Evolutionary conservation across 495 filamentous ascomycete genomes (phyloP), one percentile per base, ranked within the genome.

Genomic region (Elaphomyces granulatus): DNA sequence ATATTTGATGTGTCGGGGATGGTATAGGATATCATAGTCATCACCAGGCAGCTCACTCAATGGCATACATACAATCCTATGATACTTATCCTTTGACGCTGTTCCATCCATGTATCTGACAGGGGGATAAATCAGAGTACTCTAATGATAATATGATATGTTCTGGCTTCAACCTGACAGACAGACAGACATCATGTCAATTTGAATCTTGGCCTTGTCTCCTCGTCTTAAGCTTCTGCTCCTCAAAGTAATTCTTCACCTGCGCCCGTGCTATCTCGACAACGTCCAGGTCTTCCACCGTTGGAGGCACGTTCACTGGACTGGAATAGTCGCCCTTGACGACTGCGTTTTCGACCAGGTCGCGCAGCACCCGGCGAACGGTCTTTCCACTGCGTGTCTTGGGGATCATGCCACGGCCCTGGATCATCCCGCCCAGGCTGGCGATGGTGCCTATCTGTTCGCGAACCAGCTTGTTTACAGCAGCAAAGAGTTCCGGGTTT

Each of bases 301-400:
- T 79, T 17, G 70, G 68, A 28, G 73, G 74, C 14, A 79, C 63
- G 43, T 58, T 61, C 7, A 78, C 68, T 8, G 56, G 51, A 38
- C 55, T 66, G 4, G 65, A 63, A 49, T 68, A 77, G 8, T 70
- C 61, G 1, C 68, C 72, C 34, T 63, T 42, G 4, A 60, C 67
- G 7, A 61, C 69, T 1, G 44, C 63, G 48, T 76, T 64, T 57
- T 94, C 87, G 2, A 93, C 53, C 44, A 94, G 54, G 60, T 90
- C 84, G 34, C 78, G 67, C 60, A 94, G 50, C 20, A 90, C 83
- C 40, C 87, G 66, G 10, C 88, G 64, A 42, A 94, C 51, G 19
- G 82, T 93, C 71, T 94, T 94, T 3, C 87, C 87, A 18, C 77
- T 83, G 16, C 87, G 60, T 20, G 87, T 95, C 64, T 86, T 87